These are phyloP conservation scores for Omphalea diandra DNA, from an alignment of 441 rosid genomes.

Conservation along the genomic window DNA sequence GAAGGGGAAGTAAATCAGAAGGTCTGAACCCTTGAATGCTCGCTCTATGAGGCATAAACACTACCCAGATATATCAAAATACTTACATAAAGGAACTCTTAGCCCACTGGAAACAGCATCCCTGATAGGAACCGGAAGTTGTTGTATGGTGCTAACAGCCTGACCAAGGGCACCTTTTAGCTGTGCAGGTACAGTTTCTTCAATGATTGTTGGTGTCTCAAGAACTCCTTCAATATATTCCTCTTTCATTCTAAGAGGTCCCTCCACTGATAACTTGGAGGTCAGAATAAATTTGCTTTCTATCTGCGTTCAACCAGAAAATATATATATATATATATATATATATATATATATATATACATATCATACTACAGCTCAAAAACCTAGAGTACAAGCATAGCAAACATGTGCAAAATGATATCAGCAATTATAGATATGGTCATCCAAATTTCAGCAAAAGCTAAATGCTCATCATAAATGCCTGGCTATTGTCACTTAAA, in stretches of 20 bases:
- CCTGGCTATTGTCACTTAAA: neutral
- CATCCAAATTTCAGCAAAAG: neutral
- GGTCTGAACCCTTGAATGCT: neutral
- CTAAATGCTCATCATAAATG: neutral
- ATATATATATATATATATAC: too few relatives aligned
- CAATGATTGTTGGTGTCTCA: slow-evolving; percentile 70
- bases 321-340: too few relatives aligned
- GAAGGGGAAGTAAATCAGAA: slow-evolving; percentile 37
- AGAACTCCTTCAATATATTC: slow-evolving; percentile 75
- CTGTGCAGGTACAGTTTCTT: slow-evolving; percentile 80
- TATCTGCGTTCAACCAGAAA: slow-evolving; percentile 48
- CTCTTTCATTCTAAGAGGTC: slow-evolving; percentile 85
- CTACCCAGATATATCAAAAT: slow-evolving; percentile 7
- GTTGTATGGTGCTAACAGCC: slow-evolving; percentile 58
- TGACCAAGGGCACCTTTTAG: slow-evolving; percentile 70
- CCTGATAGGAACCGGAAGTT: slow-evolving; percentile 71
- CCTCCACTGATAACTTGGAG: slow-evolving; percentile 67
- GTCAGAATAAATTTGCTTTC: slow-evolving; percentile 67
- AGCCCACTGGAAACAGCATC: slow-evolving; percentile 67
- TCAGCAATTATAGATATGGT: neutral
- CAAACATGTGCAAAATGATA: slow-evolving; percentile 4
- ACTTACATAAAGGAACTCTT: slow-evolving; percentile 73
- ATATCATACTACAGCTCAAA: neutral
- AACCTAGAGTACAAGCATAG: neutral
- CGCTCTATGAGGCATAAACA: neutral